Conservation (phyloP, 2,329 filamentous ascomycete species). For the Claviceps spartinae region DNA sequence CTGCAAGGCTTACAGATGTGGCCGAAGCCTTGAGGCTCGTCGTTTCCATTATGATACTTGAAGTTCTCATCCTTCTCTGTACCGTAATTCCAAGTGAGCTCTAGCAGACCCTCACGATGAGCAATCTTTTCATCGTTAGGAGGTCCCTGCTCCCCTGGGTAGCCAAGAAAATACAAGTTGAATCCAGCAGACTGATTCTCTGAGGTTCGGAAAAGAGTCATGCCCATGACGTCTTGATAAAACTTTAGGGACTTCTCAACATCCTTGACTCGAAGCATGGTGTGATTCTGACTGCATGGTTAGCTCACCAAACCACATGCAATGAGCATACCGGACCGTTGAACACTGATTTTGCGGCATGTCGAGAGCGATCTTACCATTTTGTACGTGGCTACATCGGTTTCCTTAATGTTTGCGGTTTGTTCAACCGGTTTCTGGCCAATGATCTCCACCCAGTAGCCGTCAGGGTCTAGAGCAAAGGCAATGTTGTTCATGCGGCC, state of each 20-base stretch:
- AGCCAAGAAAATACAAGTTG: constrained; percentile 88
- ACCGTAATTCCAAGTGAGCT: constrained; percentile 74
- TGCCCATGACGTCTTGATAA: constrained; percentile 79
- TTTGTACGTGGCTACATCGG: constrained; percentile 63
- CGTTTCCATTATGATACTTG: constrained; percentile 85
- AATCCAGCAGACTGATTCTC: constrained; percentile 63
- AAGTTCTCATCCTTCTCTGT: constrained; percentile 79
- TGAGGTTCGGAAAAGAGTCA: constrained; percentile 62
- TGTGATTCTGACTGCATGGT: constrained; percentile 52
- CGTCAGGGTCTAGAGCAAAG: constrained; percentile 79
- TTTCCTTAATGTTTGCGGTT: constrained; percentile 57
- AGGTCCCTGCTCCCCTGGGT: constrained; percentile 43
- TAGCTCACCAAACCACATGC: not conserved
- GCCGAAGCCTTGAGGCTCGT: constrained; percentile 83
- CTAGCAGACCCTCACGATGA: constrained; percentile 69
- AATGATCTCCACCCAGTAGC: constrained; percentile 77
- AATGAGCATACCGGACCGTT: not conserved
- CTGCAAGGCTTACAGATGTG: constrained; percentile 58
- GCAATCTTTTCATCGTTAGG: constrained; percentile 42
- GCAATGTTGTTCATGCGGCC: constrained; percentile 81
- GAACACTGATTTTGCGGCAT: no score
- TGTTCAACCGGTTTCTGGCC: constrained; percentile 58
- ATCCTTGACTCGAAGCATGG: constrained; percentile 90
- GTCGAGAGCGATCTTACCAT: constrained; percentile 30
- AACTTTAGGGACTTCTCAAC: constrained; percentile 60